These are phyloP conservation scores for Pythium aphanidermatum DNA, from an alignment of 352 stramenopile species.

Conservation along the genomic window DNA sequence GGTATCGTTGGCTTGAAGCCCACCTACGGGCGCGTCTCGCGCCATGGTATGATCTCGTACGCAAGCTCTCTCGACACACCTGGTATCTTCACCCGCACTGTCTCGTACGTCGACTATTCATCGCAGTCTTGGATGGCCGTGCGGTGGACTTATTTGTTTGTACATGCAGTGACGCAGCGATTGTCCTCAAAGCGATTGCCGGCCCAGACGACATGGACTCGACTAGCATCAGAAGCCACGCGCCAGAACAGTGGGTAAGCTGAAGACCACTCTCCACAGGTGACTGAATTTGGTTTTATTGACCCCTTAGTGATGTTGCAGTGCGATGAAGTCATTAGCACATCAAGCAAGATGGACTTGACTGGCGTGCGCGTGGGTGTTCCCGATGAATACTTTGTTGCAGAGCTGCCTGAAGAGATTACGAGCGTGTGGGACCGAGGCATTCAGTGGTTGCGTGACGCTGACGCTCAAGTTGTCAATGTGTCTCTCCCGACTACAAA, in stretches of 20 bases:
- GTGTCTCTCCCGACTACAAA: conserved; percentile 75
- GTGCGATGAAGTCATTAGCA: conserved; percentile 32
- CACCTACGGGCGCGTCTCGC: conserved; percentile 95
- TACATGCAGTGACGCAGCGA: conserved; percentile 69
- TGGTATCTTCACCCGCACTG: conserved; percentile 88
- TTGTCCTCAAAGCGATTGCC: conserved; percentile 75
- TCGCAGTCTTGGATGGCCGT: no score
- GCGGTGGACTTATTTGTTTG: no score
- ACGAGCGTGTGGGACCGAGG: conserved; percentile 77
- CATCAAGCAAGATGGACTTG: conserved; percentile 34
- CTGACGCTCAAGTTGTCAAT: conserved; percentile 68
- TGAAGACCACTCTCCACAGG: no score
- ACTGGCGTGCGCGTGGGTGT: conserved; percentile 87
- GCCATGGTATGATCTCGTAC: conserved; percentile 95
- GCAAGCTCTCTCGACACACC: conserved; percentile 95
- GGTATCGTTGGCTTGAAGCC: conserved; percentile 96
- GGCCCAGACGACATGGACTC: conserved; percentile 80
- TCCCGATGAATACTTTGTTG: conserved; percentile 92
- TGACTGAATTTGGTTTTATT: conserved; percentile 1
- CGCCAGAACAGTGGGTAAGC: conserved; percentile 56
- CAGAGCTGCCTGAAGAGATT: conserved; percentile 86
- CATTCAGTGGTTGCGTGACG: conserved; percentile 57
- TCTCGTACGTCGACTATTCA: conserved; percentile 35
- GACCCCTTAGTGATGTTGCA: conserved; percentile 5
- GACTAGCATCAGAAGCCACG: conserved; percentile 52